Evolutionary conservation across 192 early-diverging fungal species (phyloP).

Genomic region (Gonapodya sp.): DNA sequence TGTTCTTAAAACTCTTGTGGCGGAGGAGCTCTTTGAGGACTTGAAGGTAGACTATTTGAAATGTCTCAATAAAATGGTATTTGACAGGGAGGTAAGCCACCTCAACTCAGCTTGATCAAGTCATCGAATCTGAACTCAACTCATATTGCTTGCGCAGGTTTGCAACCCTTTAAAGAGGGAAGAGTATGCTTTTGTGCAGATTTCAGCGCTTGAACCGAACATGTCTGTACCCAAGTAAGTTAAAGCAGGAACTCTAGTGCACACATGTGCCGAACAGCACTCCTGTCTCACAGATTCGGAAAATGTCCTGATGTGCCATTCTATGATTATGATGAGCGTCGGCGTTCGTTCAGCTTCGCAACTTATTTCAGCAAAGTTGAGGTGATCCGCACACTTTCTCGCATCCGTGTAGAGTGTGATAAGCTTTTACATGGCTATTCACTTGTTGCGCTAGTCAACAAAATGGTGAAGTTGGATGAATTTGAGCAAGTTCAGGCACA

Average conservation of each 20-base stretch:
- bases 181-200: not conserved
- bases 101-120: not conserved
- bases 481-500: constrained; percentile 48
- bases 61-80: constrained; percentile 36
- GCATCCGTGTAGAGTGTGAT: constrained; percentile 42
- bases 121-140: not conserved
- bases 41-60: constrained; percentile 34
- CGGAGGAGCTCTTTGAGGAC: constrained; percentile 26
- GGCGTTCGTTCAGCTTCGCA: constrained; percentile 32
- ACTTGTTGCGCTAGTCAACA: constrained; percentile 25
- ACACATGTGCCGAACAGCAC: too few species aligned
- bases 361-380: constrained; percentile 46
- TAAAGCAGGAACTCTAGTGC: too few species aligned
- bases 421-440: constrained; percentile 18
- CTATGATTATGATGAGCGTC: constrained; percentile 31
- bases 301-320: constrained; percentile 18
- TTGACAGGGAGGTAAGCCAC: constrained; percentile 32
- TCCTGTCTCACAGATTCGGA: too few species aligned
- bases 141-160: not conserved
- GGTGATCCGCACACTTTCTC: constrained; percentile 38
- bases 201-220: not conserved
- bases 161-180: not conserved
- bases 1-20: not conserved
- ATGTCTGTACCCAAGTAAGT: not conserved
- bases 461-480: constrained; percentile 46